Evolutionary conservation across 306 rosid genomes (phyloP), one percentile per base, ranked within the genome.

Genomic region (Vicia sativa): DNA sequence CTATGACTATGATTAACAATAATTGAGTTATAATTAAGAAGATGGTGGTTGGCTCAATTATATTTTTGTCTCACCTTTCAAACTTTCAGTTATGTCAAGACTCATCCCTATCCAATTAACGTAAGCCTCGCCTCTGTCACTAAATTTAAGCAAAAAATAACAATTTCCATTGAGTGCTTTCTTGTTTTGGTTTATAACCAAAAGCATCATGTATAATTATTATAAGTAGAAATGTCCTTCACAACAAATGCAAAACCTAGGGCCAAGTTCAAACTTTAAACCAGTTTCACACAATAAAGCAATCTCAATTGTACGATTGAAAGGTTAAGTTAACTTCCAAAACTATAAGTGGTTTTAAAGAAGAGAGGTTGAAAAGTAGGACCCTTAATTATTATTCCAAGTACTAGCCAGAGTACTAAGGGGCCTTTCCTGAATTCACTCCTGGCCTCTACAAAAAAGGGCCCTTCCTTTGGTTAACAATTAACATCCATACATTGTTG

Each of bases 361-460:
- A 8, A 46, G 21, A 14, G 62, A 55, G 57, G 41, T 6, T 56
- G 0, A 31, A 9, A 35, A 34, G 25, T 38, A 81, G 64, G 76
- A 15, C 60, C 26, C 49, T 58, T 58, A 0, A 57, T 16, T 49
- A 10, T 39, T 38, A 57, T 54, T 41, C 53, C 28, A 41, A 60
- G 78, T 73, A 78, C 74, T 68, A 42, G 29, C 19, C 43, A 54
- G 73, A 42, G 87, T 75, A 78, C 79, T 68, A 57, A 60, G 70
- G 71, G 80, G 28, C 38, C 37, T 16, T 26, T 26, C 38, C 62
- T 55, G n/a, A 52, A 21, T 21, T 55, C 62, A 55, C 21, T 26
- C 62, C 62, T 13, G 26, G 62, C 39, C 62, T 21, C 57, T 9
- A 50, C 5, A 25, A 13, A 54, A 54, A 55, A 26, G 67, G 34